Base-by-base conservation (phyloP, 2,329 filamentous ascomycete genomes). In the Amesomyces nigricolor region DNA sequence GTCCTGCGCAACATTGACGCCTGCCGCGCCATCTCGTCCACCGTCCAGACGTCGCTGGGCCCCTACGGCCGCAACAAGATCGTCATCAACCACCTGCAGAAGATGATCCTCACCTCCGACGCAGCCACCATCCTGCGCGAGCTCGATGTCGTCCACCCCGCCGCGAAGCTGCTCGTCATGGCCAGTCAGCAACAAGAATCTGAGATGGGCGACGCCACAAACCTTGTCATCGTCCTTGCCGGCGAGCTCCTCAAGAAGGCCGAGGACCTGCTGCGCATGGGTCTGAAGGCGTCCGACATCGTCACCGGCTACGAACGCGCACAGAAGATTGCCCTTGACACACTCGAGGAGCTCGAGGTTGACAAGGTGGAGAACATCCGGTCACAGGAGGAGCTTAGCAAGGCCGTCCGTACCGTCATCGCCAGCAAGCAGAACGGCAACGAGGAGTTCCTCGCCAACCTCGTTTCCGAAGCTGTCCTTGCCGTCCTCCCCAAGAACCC, bases 41-140 rank as follows among this genome's bases (percentile, higher is more conserved):
- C 94, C 51, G 94, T 99, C 48, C 91, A 96, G 78, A 97, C 94
- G 55, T 97, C 94, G 45, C 82, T 99, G 37, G 95, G 94, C 51
- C 94, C 94, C 58, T 96, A 96, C 75, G 94, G 94, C 68, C 89
- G 94, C 74, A 99, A 99, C 81, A 99, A 99, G 79, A 91, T 99
- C 70, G 90, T 99, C 77, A 97, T 99, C 80, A 99, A 99, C 80
- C 95, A 99, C 77, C 81, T 99, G 61, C 90, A 96, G 74, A 99
- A 99, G 81, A 96, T 99, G 94, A 95, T 96, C 66, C 80, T 99
- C 62, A 99, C 95, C 65, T 97, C 91, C 58, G 94, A 99, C 70
- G 94, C 94, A 62, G 94, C 94, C 63, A 97, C 94, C 43, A 99
- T 99, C 70, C 82, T 99, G 65, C 87, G 91, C 68, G 95, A 99